phyloP scores from a whole-genome alignment of 331 rosid species.

The Quercus phellos region DNA sequence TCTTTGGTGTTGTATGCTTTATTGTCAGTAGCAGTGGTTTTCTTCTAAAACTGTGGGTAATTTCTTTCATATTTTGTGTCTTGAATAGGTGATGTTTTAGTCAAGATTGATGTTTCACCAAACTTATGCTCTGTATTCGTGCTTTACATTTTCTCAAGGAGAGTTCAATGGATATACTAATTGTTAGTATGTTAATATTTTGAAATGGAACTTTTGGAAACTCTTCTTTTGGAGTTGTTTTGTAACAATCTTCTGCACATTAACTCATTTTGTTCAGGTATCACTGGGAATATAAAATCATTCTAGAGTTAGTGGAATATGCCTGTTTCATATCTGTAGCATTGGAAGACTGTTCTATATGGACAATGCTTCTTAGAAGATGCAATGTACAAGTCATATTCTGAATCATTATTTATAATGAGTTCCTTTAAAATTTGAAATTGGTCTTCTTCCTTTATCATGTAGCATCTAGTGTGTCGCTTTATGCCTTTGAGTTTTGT shows the following conservation, averaged over 20 bases:
- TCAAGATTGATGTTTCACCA: neutral
- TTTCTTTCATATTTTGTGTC: neutral
- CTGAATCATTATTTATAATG: neutral
- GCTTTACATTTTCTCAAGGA: neutral
- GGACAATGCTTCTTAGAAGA: neutral
- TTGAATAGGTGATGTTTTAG: neutral
- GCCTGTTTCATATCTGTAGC: neutral
- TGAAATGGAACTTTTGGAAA: neutral
- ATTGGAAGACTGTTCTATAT: neutral
- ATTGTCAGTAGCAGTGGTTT: neutral
- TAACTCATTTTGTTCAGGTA: neutral
- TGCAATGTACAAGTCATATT: neutral
- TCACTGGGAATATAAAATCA: neutral
- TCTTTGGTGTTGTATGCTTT: neutral
- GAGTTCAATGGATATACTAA: neutral
- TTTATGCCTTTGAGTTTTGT: neutral
- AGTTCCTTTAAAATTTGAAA: neutral
- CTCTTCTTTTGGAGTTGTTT: neutral
- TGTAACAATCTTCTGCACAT: neutral
- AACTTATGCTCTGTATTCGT: neutral
- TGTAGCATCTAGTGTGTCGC: neutral
- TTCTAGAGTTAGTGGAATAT: neutral
- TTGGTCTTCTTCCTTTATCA: neutral
- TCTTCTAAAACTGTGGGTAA: neutral
- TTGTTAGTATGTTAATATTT: neutral